phyloP scores from a whole-genome alignment of 179 eudicot species.

The Sideroxylon spinosum region DNA sequence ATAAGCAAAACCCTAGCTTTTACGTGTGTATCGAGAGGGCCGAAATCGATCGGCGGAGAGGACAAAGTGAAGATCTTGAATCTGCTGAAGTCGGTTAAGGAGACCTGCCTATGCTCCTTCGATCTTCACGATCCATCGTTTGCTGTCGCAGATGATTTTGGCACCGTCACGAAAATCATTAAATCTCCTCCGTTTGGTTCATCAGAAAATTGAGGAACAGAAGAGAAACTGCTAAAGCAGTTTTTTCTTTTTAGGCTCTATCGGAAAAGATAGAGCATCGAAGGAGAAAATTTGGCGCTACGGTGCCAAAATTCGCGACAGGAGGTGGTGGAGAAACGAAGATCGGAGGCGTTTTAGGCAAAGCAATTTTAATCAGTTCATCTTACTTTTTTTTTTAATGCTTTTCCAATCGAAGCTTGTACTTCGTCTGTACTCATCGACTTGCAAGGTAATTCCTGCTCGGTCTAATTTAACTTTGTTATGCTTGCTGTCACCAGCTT shows the following conservation, averaged over 20 bases:
- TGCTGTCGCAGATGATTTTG: constrained; percentile 13
- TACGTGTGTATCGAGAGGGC: not conserved
- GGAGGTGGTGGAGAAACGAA: constrained; percentile 1
- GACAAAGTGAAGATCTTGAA: not conserved
- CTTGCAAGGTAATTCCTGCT: too few species aligned
- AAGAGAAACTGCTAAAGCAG: not conserved
- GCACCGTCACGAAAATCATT: not conserved
- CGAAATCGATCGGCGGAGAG: not conserved
- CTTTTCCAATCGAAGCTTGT: too few species aligned
- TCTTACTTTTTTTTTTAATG: not conserved
- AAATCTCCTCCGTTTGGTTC: not conserved
- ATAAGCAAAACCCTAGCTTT: not conserved
- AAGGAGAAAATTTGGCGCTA: not conserved
- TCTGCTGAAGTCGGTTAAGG: not conserved
- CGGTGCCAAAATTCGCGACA: constrained; percentile 1
- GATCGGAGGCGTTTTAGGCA: constrained; percentile 8
- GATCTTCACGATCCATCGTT: constrained; percentile 3
- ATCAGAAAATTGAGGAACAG: not conserved
- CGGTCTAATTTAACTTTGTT: too few species aligned
- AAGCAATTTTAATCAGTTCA: not conserved
- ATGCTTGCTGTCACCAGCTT: too few species aligned
- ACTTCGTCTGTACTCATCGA: too few species aligned
- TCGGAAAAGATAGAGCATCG: not conserved
- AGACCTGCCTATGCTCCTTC: not conserved
- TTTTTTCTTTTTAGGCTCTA: too few species aligned